Conservation (phyloP, 148 eudicot genomes). For the Mesembryanthemum crystallinum region DNA sequence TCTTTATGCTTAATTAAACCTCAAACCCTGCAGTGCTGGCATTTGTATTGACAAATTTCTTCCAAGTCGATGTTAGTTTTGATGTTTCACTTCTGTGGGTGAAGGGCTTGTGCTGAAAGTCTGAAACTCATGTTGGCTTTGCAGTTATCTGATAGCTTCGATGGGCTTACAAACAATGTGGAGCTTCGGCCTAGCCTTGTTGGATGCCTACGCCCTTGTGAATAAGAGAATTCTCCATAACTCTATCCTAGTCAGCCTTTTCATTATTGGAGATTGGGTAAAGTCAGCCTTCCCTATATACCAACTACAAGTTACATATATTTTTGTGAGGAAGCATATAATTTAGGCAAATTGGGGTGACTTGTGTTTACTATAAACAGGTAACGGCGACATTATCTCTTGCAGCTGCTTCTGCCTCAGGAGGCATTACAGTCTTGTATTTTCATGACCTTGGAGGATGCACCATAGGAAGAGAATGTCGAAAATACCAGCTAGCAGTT, state of each 20-base stretch:
- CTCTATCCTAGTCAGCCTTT: constrained; percentile 54
- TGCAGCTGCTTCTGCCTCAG: constrained; percentile 74
- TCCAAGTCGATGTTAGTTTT: background rate
- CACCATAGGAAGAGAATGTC: constrained; percentile 41
- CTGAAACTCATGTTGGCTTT: constrained; percentile 19
- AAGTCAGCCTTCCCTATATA: constrained; percentile 42
- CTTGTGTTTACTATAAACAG: constrained; percentile 29
- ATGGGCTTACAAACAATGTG: constrained; percentile 75
- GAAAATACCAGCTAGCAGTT: constrained; percentile 56
- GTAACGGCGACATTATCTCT: constrained; percentile 69
- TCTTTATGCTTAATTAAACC: too few relatives aligned
- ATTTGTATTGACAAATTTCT: background rate
- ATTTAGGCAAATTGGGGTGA: background rate
- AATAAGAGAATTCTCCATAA: constrained; percentile 48
- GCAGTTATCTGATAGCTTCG: constrained; percentile 70
- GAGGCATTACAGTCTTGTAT: constrained; percentile 56
- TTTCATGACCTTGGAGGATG: constrained; percentile 49
- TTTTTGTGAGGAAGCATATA: background rate
- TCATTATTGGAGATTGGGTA: constrained; percentile 81
- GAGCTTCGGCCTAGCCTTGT: constrained; percentile 58
- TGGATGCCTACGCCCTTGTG: constrained; percentile 66
- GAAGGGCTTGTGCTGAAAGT: background rate
- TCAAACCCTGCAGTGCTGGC: background rate
- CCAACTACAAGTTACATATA: too few relatives aligned
- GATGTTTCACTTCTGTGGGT: background rate